Conservation (phyloP, 805 yeast genomes). For the Myxozyma melibiosi region DNA sequence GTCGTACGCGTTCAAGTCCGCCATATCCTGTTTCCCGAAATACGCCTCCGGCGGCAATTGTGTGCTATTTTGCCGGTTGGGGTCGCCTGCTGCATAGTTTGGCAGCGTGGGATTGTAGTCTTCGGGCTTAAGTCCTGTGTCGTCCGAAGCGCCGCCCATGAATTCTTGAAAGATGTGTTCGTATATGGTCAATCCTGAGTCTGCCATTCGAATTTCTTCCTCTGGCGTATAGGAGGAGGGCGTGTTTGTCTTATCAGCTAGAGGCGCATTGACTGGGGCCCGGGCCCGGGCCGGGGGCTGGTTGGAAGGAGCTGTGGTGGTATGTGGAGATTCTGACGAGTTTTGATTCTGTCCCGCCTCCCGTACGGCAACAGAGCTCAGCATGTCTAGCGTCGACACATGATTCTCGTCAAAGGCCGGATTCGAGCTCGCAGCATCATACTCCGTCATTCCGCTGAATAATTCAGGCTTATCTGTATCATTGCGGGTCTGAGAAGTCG, state of each 20-base stretch:
- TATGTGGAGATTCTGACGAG: background rate
- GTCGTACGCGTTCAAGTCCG: conserved; percentile 6
- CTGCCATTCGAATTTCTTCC: conserved; percentile 20
- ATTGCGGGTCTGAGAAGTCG: background rate
- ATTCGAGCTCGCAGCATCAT: background rate
- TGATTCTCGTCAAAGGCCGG: background rate
- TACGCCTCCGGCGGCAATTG: background rate
- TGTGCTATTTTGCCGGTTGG: background rate
- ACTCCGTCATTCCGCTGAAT: background rate
- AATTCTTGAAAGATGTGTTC: conserved; percentile 14
- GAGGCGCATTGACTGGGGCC: no score
- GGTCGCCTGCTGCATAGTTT: no score
- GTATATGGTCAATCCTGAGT: conserved; percentile 4
- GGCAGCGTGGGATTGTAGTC: background rate
- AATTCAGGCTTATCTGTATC: background rate
- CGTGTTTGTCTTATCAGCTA: no score
- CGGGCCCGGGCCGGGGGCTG: no score
- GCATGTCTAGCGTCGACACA: conserved; percentile 19
- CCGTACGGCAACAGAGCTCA: conserved; percentile 13
- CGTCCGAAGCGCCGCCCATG: background rate
- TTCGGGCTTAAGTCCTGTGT: background rate
- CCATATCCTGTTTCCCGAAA: background rate
- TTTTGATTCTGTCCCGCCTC: conserved; percentile 1
- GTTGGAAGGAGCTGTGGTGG: background rate
- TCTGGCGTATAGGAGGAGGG: no score